phyloP scores from a whole-genome alignment of 331 rosid species.

The Quercus lobata region DNA sequence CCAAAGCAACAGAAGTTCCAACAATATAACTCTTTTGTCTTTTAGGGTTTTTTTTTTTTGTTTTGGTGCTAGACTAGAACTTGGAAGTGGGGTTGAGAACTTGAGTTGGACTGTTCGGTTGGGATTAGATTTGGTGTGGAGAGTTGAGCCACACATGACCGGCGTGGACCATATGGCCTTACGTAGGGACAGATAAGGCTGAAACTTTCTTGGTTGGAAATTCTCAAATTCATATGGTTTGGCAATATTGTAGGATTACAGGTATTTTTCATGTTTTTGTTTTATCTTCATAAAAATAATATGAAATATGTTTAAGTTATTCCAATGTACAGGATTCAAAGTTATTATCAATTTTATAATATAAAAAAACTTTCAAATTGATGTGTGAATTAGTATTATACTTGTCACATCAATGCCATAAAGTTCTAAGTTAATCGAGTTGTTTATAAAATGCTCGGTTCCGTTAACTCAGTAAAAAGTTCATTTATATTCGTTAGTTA shows the following conservation, averaged over 20 bases:
- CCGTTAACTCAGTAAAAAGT: accelerated
- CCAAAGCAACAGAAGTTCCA: neutral
- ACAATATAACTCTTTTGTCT: neutral
- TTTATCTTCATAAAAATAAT: too few species aligned
- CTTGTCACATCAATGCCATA: too few species aligned
- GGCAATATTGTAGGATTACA: neutral
- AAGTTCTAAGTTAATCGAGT: too few species aligned
- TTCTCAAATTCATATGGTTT: neutral
- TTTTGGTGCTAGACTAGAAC: neutral
- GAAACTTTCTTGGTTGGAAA: neutral
- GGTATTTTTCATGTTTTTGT: neutral
- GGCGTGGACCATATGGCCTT: neutral
- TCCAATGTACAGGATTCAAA: too few species aligned
- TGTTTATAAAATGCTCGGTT: too few species aligned
- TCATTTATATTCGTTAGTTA: too few species aligned
- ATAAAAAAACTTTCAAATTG: too few species aligned
- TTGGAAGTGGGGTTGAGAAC: neutral
- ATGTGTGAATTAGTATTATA: too few species aligned
- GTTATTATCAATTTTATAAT: too few species aligned
- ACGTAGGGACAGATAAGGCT: neutral
- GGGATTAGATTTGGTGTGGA: neutral
- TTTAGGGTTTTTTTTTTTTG: neutral
- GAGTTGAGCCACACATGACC: neutral
- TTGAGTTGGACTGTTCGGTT: neutral
- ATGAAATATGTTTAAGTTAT: too few species aligned